A percentile compares a stretch with the other conserved stretches of the same genome.
Evolutionary conservation across 1,284 basidiomycete genomes (phyloP).

Genomic region (Ceratobasidium sp.): DNA sequence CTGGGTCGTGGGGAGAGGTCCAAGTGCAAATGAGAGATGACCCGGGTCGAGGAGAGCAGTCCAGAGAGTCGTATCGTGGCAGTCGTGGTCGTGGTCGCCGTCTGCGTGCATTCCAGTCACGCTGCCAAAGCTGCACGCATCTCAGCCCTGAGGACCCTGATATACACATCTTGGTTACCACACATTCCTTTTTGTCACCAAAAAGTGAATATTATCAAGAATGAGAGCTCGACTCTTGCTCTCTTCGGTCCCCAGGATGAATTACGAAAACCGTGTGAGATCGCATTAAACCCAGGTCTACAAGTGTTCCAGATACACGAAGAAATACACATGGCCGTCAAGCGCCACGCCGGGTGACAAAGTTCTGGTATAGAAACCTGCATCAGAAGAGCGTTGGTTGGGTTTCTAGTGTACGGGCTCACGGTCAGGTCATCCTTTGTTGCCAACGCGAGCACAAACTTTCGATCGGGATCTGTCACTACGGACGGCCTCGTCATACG

Average conservation of each 20-base stretch:
- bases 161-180: slow-evolving; percentile 6
- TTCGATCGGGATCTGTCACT: slow-evolving; percentile 86
- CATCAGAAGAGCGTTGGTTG: slow-evolving; percentile 47
- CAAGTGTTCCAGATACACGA: slow-evolving; percentile 11
- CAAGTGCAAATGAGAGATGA: not conserved
- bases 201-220: not conserved
- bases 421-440: slow-evolving; percentile 84
- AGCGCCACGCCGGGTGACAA: slow-evolving; percentile 50
- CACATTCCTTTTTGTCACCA: not conserved
- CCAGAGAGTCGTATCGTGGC: not conserved
- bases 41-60: not conserved
- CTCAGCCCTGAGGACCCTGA: slow-evolving; percentile 7
- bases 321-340: slow-evolving; percentile 4
- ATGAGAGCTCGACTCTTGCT: not conserved
- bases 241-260: not conserved
- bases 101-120: not conserved
- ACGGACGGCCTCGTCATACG: slow-evolving; percentile 26
- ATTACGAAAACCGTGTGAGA: not conserved
- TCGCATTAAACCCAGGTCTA: slow-evolving; percentile 23
- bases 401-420: not conserved
- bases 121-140: slow-evolving; percentile 14
- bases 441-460: slow-evolving; percentile 88
- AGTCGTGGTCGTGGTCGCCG: slow-evolving; percentile 23
- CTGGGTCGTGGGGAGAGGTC: not conserved
- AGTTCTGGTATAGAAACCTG: slow-evolving; percentile 48